Percentiles rank a stretch among this genome's conserved stretches.
Evolutionary conservation across 2,329 filamentous ascomycete genomes (phyloP).

Genomic region (Annulohypoxylon truncatum): DNA sequence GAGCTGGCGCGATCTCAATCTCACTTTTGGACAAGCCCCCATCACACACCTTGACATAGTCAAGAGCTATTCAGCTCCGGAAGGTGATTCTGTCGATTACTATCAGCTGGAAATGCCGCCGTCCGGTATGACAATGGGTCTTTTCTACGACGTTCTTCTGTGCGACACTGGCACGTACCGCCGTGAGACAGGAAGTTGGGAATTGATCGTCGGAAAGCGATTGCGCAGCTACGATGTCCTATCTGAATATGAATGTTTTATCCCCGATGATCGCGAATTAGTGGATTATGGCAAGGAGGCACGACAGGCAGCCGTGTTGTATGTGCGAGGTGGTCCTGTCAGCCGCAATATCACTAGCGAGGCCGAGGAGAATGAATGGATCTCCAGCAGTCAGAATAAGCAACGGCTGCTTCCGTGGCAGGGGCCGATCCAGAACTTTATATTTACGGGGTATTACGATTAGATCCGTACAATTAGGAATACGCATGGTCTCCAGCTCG

Average conservation of each 20-base stretch:
- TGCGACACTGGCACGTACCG: conserved; percentile 36
- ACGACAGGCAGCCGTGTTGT: conserved; percentile 39
- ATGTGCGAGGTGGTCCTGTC: conserved; percentile 36
- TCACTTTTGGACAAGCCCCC: conserved; percentile 38
- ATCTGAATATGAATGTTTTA: conserved; percentile 40
- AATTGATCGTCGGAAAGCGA: conserved; percentile 36
- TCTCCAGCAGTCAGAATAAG: conserved; percentile 11
- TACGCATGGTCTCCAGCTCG: no score
- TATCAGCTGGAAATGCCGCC: conserved; percentile 38
- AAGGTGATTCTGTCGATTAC: conserved; percentile 36
- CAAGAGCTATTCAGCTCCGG: conserved; percentile 30
- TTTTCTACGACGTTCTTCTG: conserved; percentile 41
- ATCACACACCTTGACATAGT: conserved; percentile 43
- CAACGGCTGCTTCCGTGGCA: conserved; percentile 37
- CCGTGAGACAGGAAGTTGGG: conserved; percentile 40
- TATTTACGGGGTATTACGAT: conserved; percentile 30
- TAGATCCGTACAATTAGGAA: conserved; percentile 4
- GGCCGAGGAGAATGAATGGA: conserved; percentile 15
- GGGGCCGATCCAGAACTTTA: conserved; percentile 35
- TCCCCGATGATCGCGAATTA: conserved; percentile 35
- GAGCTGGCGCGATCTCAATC: conserved; percentile 41
- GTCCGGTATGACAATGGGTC: conserved; percentile 41
- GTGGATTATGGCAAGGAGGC: conserved; percentile 36
- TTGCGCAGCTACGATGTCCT: conserved; percentile 40
- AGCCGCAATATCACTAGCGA: not conserved